Evolutionary conservation across 2,329 filamentous ascomycete genomes (phyloP).

Genomic region (Ophiostoma quercus): DNA sequence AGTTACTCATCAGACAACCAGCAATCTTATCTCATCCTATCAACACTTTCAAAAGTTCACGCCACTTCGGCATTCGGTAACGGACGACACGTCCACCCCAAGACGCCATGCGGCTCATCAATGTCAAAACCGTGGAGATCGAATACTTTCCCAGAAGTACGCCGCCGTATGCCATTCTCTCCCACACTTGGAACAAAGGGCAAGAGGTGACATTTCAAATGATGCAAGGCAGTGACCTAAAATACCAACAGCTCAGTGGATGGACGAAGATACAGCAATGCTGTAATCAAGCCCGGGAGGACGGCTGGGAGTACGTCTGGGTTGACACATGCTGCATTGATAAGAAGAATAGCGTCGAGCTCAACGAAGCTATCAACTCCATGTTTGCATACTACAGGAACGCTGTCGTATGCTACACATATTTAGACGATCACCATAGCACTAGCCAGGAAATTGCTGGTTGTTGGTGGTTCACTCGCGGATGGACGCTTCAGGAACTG

Average conservation of each 20-base stretch:
- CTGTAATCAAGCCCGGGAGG: neutral
- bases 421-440: slow-evolving; percentile 18
- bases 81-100: neutral
- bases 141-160: slow-evolving; percentile 22
- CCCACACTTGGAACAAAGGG: slow-evolving; percentile 25
- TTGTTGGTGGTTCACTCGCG: slow-evolving; percentile 38
- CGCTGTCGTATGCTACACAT: slow-evolving; percentile 23
- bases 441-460: too few relatives aligned
- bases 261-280: neutral
- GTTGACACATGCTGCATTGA: slow-evolving; percentile 30
- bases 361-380: slow-evolving; percentile 28
- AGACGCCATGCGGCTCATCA: slow-evolving; percentile 9
- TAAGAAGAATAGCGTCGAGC: slow-evolving; percentile 26
- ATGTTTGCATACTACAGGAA: slow-evolving; percentile 28
- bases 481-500: slow-evolving; percentile 63
- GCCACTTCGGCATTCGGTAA: neutral
- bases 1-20: too few relatives aligned
- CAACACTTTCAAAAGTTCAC: too few relatives aligned
- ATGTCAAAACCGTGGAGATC: slow-evolving; percentile 7
- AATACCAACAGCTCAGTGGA: slow-evolving; percentile 15
- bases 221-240: neutral
- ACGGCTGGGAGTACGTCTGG: slow-evolving; percentile 25
- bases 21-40: too few relatives aligned
- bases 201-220: slow-evolving; percentile 16
- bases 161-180: slow-evolving; percentile 28